phyloP scores from a whole-genome alignment of 75 land plant genomes.

The Ceratopteris richardii region DNA sequence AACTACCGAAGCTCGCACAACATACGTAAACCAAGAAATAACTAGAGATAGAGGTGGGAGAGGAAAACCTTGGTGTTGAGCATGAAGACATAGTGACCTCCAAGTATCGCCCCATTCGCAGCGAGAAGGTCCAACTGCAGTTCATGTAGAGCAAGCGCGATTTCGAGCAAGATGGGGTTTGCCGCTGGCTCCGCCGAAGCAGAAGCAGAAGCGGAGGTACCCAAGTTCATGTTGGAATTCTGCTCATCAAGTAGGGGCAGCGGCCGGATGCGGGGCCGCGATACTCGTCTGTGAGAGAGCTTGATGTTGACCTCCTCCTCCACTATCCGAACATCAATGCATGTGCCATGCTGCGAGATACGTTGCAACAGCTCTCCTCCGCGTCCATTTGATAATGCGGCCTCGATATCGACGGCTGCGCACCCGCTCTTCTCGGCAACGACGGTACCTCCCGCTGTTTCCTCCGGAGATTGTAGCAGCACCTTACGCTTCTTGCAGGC shows the following conservation, averaged over 20 bases:
- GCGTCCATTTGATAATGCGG: background rate
- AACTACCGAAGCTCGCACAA: too few species aligned
- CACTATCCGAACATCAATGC: conserved; percentile 50
- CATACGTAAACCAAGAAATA: too few species aligned
- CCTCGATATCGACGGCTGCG: background rate
- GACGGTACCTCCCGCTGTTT: conserved; percentile 4
- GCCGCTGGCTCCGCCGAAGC: background rate
- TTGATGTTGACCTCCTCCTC: conserved; percentile 59
- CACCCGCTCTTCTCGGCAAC: background rate
- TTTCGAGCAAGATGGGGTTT: conserved; percentile 21
- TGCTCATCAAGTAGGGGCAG: too few species aligned
- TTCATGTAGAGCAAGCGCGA: conserved; percentile 33
- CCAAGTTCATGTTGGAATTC: too few species aligned
- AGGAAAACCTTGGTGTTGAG: conserved; percentile 46
- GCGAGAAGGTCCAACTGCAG: conserved; percentile 43
- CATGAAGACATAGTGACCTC: conserved; percentile 46
- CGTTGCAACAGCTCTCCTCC: conserved; percentile 36
- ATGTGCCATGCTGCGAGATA: conserved; percentile 41
- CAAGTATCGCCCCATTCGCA: conserved; percentile 45
- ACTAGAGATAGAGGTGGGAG: background rate
- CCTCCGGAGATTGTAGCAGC: background rate
- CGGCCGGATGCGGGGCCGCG: too few species aligned
- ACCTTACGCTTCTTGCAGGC: conserved; percentile 13
- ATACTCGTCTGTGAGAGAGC: conserved; percentile 34
- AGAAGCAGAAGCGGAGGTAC: background rate